A percentile compares a stretch with the other conserved stretches of the same genome.
Conservation (phyloP, 1,284 basidiomycete species). For the Gymnopus androsaceus region DNA sequence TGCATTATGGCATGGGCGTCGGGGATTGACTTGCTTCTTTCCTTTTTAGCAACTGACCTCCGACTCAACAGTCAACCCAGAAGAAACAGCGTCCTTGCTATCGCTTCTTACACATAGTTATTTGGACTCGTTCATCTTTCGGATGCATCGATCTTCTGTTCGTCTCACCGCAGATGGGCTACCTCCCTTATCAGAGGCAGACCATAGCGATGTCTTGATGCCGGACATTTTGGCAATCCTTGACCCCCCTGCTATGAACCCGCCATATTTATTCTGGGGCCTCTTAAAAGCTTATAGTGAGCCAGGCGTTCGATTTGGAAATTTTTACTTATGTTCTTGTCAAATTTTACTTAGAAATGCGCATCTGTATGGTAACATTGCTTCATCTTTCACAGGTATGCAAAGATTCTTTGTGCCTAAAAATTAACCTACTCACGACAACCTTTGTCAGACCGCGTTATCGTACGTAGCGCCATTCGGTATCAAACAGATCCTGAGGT, state of each 20-base stretch:
- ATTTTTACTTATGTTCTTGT: neutral
- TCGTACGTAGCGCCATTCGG: slow-evolving; percentile 52
- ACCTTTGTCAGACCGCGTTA: slow-evolving; percentile 25
- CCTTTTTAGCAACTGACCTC: neutral
- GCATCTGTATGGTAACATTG: neutral
- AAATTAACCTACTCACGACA: neutral
- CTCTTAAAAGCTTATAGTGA: slow-evolving; percentile 1
- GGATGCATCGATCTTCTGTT: slow-evolving; percentile 42
- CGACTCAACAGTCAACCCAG: slow-evolving; percentile 56
- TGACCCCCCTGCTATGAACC: slow-evolving; percentile 36
- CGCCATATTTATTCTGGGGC: slow-evolving; percentile 34
- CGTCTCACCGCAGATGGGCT: slow-evolving; percentile 19
- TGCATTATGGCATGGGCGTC: slow-evolving; percentile 38
- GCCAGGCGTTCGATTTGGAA: neutral
- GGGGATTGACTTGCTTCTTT: neutral
- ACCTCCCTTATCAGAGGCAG: slow-evolving; percentile 52
- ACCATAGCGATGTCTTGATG: slow-evolving; percentile 31
- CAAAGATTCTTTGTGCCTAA: neutral
- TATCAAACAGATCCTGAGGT: slow-evolving; percentile 43
- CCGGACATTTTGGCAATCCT: slow-evolving; percentile 30
- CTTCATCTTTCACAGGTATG: slow-evolving; percentile 1
- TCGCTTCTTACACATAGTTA: slow-evolving; percentile 60
- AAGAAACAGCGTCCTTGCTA: slow-evolving; percentile 66
- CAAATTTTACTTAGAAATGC: neutral
- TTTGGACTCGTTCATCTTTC: slow-evolving; percentile 53